Conservation (phyloP, 192 early-diverging fungal genomes). For the Umbelopsis sp. region DNA sequence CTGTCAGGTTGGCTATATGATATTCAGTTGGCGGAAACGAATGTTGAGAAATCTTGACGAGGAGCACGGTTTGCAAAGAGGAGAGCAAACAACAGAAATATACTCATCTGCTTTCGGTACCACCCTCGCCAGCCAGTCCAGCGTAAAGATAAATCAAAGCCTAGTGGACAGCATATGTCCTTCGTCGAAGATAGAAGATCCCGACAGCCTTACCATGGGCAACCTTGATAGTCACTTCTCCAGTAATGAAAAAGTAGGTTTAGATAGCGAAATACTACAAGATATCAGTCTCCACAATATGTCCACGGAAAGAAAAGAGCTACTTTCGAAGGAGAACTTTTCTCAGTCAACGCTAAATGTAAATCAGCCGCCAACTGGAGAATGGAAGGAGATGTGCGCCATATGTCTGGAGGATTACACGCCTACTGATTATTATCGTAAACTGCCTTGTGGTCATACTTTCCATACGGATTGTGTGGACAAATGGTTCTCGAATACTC, state of each 20-base stretch:
- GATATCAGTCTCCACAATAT: too few species aligned
- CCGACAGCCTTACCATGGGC: not conserved
- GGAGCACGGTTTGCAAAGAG: not conserved
- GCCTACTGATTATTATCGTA: slow-evolving; percentile 10
- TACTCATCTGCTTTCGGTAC: not conserved
- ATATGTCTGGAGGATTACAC: slow-evolving; percentile 11
- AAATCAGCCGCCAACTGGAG: not conserved
- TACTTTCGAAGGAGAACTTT: too few species aligned
- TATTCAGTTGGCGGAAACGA: not conserved
- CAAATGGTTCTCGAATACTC: slow-evolving; percentile 9
- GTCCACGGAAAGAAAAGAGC: too few species aligned
- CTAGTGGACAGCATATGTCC: slow-evolving; percentile 4
- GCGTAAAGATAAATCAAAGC: not conserved
- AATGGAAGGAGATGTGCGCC: slow-evolving; percentile 12
- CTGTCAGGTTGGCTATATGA: not conserved
- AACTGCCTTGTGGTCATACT: not conserved
- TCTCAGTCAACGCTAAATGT: too few species aligned
- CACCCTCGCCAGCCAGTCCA: not conserved
- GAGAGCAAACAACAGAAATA: not conserved
- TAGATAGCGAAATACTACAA: too few species aligned
- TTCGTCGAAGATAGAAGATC: not conserved
- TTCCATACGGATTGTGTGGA: slow-evolving; percentile 15
- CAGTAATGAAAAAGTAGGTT: not conserved
- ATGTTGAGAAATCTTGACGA: not conserved
- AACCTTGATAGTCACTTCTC: not conserved